Percentiles rank a stretch among this genome's conserved stretches.
phyloP scores from a whole-genome alignment of 2,329 filamentous ascomycete species.

The Talaromyces sp. region DNA sequence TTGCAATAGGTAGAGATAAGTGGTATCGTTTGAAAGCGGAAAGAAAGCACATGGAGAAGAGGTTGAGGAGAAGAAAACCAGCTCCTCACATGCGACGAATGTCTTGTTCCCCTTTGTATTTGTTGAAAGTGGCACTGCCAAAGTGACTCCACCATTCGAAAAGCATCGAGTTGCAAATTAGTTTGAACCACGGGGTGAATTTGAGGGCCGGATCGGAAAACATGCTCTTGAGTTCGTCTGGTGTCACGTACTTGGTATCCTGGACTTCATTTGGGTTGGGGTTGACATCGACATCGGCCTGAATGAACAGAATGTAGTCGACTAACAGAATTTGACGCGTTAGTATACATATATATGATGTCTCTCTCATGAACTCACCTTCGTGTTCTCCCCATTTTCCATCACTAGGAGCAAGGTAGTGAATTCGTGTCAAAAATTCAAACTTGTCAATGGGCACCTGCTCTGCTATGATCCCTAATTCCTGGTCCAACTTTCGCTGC shows the following conservation, averaged over 20 bases:
- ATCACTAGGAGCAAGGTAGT: constrained; percentile 95
- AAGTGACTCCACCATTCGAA: constrained; percentile 96
- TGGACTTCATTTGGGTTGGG: constrained; percentile 84
- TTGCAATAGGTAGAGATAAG: background rate
- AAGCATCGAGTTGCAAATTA: constrained; percentile 96
- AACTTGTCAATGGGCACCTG: constrained; percentile 92
- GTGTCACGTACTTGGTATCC: constrained; percentile 77
- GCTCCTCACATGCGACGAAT: constrained; percentile 72
- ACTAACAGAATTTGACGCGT: constrained; percentile 49
- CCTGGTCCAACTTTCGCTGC: constrained; percentile 88
- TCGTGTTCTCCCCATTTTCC: constrained; percentile 99
- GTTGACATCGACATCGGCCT: constrained; percentile 80
- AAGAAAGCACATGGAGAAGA: background rate
- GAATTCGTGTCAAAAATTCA: constrained; percentile 90
- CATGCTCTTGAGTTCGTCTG: constrained; percentile 76
- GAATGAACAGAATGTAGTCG: constrained; percentile 98
- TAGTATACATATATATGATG: background rate
- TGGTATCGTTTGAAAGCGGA: background rate
- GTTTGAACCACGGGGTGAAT: constrained; percentile 99
- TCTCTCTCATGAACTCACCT: constrained; percentile 55
- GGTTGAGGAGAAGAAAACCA: background rate
- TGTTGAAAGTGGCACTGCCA: constrained; percentile 68
- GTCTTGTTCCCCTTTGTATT: constrained; percentile 78
- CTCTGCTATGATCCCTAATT: constrained; percentile 82
- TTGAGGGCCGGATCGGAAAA: constrained; percentile 75